A percentile compares a stretch with the other conserved stretches of the same genome.
Conservation (phyloP, 805 yeast species). For the Teunomyces atbi region DNA sequence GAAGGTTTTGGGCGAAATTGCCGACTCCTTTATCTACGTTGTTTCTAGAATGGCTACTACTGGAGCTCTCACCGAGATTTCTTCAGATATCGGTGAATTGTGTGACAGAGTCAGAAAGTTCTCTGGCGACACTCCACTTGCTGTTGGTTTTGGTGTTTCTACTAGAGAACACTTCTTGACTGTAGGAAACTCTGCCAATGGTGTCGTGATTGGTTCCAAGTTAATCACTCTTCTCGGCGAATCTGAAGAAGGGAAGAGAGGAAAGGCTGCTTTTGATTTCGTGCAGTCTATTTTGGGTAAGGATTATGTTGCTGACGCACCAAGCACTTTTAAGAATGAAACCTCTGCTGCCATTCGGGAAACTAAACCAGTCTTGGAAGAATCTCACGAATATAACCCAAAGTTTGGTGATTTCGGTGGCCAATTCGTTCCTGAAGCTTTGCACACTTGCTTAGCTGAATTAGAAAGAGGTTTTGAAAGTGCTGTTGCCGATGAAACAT, state of each 20-base stretch:
- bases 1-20: conserved; percentile 71
- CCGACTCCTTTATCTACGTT: conserved; percentile 94
- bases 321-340: conserved; percentile 20
- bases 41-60: conserved; percentile 98
- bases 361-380: conserved; percentile 44
- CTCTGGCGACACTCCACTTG: conserved; percentile 67
- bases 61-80: conserved; percentile 74
- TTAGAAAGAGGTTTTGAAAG: conserved; percentile 83
- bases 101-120: conserved; percentile 72
- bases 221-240: conserved; percentile 69
- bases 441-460: conserved; percentile 87
- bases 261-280: conserved; percentile 61
- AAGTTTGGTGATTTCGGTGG: conserved; percentile 97
- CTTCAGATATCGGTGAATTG: conserved; percentile 60
- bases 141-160: conserved; percentile 96
- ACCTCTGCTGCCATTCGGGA: conserved; percentile 21
- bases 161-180: conserved; percentile 84
- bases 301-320: conserved; percentile 33
- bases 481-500: conserved; percentile 83
- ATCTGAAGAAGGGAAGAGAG: conserved; percentile 59
- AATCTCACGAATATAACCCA: conserved; percentile 66
- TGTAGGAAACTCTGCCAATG: conserved; percentile 84
- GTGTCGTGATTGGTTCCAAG: conserved; percentile 94
- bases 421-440: conserved; percentile 96
- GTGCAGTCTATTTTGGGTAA: conserved; percentile 69